These are phyloP conservation scores for Vairimorpha necatrix DNA, from an alignment of 371 early-diverging fungal species.

Conservation along the genomic window DNA sequence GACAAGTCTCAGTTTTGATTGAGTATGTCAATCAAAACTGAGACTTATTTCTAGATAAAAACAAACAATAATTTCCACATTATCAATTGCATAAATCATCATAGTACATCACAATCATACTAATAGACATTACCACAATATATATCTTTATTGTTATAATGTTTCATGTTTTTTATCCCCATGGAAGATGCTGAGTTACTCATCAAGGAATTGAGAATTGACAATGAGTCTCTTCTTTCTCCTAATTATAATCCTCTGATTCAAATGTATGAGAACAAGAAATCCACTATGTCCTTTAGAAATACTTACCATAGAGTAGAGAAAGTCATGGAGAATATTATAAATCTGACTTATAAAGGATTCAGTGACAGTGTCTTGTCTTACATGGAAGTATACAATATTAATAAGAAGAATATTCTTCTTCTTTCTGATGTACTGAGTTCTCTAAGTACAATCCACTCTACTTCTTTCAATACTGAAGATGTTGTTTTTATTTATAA, in stretches of 20 bases:
- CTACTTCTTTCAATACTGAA: slow-evolving; percentile 28
- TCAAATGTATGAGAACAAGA: slow-evolving; percentile 38
- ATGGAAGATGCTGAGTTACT: slow-evolving; percentile 46
- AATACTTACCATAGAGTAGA: slow-evolving; percentile 58
- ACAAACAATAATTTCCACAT: too few relatives aligned
- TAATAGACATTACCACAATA: too few relatives aligned
- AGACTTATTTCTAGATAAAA: too few relatives aligned
- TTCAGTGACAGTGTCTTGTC: slow-evolving; percentile 56
- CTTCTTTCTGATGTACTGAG: slow-evolving; percentile 12
- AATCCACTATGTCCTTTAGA: slow-evolving; percentile 36
- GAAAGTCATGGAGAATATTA: slow-evolving; percentile 56
- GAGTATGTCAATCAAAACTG: too few relatives aligned
- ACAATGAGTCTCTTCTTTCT: slow-evolving; percentile 56
- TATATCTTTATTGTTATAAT: too few relatives aligned
- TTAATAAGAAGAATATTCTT: slow-evolving; percentile 19
- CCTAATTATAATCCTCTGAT: slow-evolving; percentile 58
- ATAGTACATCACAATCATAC: too few relatives aligned
- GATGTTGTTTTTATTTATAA: slow-evolving; percentile 25
- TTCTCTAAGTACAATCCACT: not conserved
- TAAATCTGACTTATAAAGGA: slow-evolving; percentile 51
- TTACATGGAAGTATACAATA: slow-evolving; percentile 44
- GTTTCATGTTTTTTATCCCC: too few relatives aligned
- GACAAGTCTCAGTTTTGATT: too few relatives aligned
- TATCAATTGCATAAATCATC: too few relatives aligned
- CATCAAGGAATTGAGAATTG: slow-evolving; percentile 58